Evolutionary conservation across 2,329 filamentous ascomycete species (phyloP), one percentile per base, ranked within the genome.

Genomic region (Penicillium sp.): DNA sequence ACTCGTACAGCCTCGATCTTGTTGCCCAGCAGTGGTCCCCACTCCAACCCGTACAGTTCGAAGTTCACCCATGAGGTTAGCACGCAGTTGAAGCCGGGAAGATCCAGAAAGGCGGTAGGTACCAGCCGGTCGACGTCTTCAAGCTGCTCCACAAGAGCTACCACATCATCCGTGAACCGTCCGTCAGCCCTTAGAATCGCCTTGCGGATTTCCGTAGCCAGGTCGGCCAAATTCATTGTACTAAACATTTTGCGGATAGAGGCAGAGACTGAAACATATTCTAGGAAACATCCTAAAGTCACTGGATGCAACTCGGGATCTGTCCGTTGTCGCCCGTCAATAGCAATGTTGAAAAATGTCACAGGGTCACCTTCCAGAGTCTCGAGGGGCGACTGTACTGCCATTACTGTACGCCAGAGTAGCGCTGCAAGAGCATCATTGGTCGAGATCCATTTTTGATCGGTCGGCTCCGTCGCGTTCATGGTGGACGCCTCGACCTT

Each of bases 251-350:
- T 62, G 9, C 63, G 60, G 16, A 65, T 59, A 0, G 63, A 50
- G 12, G 25, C 41, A 3, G 51, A 54, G 8, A 69, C 64, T 7
- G 65, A 65, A 2, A 73, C 64, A 55, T 71, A 76, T 40, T 72
- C 73, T 12, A 77, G 64, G 52, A 74, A 75, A 51, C 74, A 75
- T 7, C 74, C 75, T 25, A 76, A 61, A 0, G 72, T 74, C 2
- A 65, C 62, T 2, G 69, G 67, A 48, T 75, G 69, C 3, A 76
- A 60, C 0, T 62, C 66, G 18, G 68, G 70, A 42, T 68, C 62
- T 4, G 73, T 70, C 8, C 70, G 71, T n/a, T 59, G 57, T 4
- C 74, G 68, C 4, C 69, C 71, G 53, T 77, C 70, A 34, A 76
- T 65, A 2, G 74, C 70, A 40, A 76, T 70, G 39, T 73, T 71